A percentile compares a stretch with the other conserved stretches of the same genome.
Conservation (phyloP, 1,284 basidiomycete genomes). For the Pseudomicrostroma phylloplanum region DNA sequence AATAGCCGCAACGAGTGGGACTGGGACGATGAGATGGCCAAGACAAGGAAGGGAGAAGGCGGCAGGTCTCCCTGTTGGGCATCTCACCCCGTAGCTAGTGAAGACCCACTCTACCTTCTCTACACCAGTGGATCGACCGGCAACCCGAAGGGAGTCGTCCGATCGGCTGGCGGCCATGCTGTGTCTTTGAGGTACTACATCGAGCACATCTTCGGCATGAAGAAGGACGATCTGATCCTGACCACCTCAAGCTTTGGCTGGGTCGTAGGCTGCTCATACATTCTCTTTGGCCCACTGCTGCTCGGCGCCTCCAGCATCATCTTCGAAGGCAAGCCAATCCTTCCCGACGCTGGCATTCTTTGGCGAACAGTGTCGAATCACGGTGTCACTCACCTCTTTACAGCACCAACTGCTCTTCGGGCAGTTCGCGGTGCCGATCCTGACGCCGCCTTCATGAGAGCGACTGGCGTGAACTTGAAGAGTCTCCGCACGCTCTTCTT, state of each 20-base stretch:
- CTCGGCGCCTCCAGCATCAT: conserved; percentile 40
- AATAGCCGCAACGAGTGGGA: conserved; percentile 23
- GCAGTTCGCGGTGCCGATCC: conserved; percentile 42
- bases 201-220: conserved; percentile 41
- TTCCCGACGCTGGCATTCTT: conserved; percentile 44
- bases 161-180: conserved; percentile 38
- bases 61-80: conserved; percentile 29
- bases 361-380: conserved; percentile 36
- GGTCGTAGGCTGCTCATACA: conserved; percentile 31
- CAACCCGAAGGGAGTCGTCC: conserved; percentile 41
- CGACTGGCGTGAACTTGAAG: conserved; percentile 25
- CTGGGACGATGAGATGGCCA: conserved; percentile 30
- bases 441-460: conserved; percentile 35
- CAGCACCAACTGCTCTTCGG: conserved; percentile 39
- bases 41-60: conserved; percentile 16
- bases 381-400: conserved; percentile 36
- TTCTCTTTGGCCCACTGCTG: conserved; percentile 41
- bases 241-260: conserved; percentile 36
- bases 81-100: conserved; percentile 31
- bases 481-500: conserved; percentile 40
- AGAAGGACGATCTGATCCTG: conserved; percentile 29
- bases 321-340: conserved; percentile 46
- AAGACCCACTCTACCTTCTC: conserved; percentile 34
- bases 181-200: conserved; percentile 38
- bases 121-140: conserved; percentile 34